Conservation (phyloP, 2,329 filamentous ascomycete genomes). For the Sclerotinia spermophila region DNA sequence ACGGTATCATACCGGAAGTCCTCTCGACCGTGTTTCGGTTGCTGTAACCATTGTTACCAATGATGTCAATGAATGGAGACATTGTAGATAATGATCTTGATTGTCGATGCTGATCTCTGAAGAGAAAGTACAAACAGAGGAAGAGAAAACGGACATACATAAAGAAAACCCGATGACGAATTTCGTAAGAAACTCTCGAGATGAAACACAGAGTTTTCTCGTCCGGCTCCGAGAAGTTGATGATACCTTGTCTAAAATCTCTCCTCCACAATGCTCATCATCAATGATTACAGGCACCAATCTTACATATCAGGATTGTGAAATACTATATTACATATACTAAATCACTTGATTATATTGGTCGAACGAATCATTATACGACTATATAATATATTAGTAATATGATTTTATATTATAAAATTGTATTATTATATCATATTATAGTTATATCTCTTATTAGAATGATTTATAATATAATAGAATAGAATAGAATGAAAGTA, state of each 20-base stretch:
- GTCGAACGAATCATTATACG: too few relatives aligned
- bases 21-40: slow-evolving; percentile 5
- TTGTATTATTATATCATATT: too few relatives aligned
- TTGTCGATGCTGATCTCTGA: slow-evolving; percentile 7
- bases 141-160: slow-evolving; percentile 15
- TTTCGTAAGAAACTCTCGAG: not conserved
- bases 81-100: slow-evolving; percentile 4
- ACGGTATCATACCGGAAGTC: not conserved
- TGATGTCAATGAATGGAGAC: slow-evolving; percentile 14
- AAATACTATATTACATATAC: too few relatives aligned
- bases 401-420: too few relatives aligned
- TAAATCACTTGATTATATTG: too few relatives aligned
- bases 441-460: too few relatives aligned
- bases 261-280: not conserved
- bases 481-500: too few relatives aligned
- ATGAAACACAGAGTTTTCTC: not conserved
- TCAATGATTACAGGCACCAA: not conserved
- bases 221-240: slow-evolving; percentile 11
- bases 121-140: not conserved
- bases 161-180: not conserved
- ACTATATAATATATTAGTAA: too few relatives aligned
- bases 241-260: not conserved
- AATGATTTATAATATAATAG: too few relatives aligned
- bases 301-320: not conserved
- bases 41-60: not conserved